Evolutionary conservation across 1,139 yeast genomes (phyloP).

Genomic region (Nadsonia starkeyi-henricii): DNA sequence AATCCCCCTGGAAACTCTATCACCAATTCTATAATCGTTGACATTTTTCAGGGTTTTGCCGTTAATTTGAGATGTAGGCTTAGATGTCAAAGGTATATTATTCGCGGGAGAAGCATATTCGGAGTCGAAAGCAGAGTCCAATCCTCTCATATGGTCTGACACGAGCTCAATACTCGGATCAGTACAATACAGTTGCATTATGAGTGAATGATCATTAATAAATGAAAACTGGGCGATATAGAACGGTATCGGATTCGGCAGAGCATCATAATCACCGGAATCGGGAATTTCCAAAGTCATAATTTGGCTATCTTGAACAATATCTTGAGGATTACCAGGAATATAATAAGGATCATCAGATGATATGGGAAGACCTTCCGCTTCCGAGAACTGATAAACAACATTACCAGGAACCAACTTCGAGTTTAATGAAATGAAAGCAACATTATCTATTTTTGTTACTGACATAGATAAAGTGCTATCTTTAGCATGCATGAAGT

Average conservation of each 20-base stretch:
- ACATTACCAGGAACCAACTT: conserved; percentile 30
- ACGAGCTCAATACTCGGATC: conserved; percentile 6
- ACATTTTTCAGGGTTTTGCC: background rate
- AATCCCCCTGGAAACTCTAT: conserved; percentile 6
- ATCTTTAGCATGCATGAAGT: conserved; percentile 42
- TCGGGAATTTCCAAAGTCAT: conserved; percentile 4
- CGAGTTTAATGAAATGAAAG: conserved; percentile 30
- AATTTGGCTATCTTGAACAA: conserved; percentile 8
- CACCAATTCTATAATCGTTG: conserved; percentile 11
- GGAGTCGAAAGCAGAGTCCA: background rate
- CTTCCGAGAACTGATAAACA: conserved; percentile 31
- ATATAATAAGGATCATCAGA: conserved; percentile 29
- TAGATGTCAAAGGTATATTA: background rate
- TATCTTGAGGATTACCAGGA: conserved; percentile 9
- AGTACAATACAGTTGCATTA: conserved; percentile 10
- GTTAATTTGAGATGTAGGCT: background rate
- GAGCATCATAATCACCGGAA: background rate
- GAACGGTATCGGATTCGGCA: background rate
- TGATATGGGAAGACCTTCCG: conserved; percentile 28
- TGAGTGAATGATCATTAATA: conserved; percentile 17
- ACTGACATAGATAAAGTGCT: conserved; percentile 36
- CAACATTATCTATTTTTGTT: conserved; percentile 16
- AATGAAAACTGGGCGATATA: conserved; percentile 7
- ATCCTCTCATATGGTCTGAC: too few relatives aligned
- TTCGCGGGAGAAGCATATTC: background rate